Evolutionary conservation across 768 basidiomycete genomes (phyloP), one percentile per base, ranked within the genome.

Genomic region (Mycena latifolia): DNA sequence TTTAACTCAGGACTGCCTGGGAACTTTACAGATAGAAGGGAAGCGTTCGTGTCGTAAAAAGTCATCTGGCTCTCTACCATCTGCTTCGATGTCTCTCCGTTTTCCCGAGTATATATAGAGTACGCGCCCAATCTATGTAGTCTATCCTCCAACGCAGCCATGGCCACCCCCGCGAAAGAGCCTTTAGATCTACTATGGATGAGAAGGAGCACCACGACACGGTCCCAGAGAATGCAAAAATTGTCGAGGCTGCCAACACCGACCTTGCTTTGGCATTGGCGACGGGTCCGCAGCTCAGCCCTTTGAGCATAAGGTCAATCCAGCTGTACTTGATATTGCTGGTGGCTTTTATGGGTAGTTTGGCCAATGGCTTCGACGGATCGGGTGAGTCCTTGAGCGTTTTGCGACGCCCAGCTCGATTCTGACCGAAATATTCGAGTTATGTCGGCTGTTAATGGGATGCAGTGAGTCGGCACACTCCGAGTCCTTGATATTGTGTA

Each of bases 281-380:
- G 28, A 80, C 78, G 25, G 80, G 81, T 5, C 81, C 82, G 3
- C 80, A 80, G 60, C 76, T 84, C 29, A 81, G 77, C 28, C 77
- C 82, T 5, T 74, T 72, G 10, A 82, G 80, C 65, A 41, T 58
- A 29, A 75, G 75, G 31, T 84, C 84, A 2, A 67, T 85, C 18
- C 79, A 83, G 61, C 77, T 85, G 17, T 84, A 79, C 64, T 64
- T 73, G 6, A 81, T 82, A 37, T 70, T 85, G 33, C 67, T 81
- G 12, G 81, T 82, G 9, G 78, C 82, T 4, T 84, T 81, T 66
- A 82, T 83, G 81, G 80, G 81, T 9, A 82, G 81, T 66, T 66
- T 82, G 67, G 80, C 84, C 1, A 84, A 84, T 65, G 82, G 84
- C 46, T 84, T 84, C 46, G 82, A 85, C 59, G 83, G 83, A 22